phyloP scores from a whole-genome alignment of 2,329 filamentous ascomycete species.

The Xylaria sp. region DNA sequence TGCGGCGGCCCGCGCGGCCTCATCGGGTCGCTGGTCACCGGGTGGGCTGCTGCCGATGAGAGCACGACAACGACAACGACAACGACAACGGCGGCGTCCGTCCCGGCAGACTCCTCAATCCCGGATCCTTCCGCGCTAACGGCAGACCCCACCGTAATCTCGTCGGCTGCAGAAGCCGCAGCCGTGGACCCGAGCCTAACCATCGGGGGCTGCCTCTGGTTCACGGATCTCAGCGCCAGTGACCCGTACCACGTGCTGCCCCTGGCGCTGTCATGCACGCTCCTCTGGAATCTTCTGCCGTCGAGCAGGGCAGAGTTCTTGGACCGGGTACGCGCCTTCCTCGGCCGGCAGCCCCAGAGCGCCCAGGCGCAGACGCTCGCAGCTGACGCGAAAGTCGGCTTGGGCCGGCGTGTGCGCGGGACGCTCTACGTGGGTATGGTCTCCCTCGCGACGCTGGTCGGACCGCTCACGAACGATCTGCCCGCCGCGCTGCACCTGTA shows the following conservation, averaged over 20 bases:
- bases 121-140: conserved; percentile 13
- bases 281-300: conserved; percentile 53
- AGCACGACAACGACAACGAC: not conserved
- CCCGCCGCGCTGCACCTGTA: conserved; percentile 59
- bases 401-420: conserved; percentile 6
- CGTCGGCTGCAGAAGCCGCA: conserved; percentile 3
- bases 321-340: conserved; percentile 35
- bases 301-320: conserved; percentile 42
- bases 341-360: conserved; percentile 17
- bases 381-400: not conserved
- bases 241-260: conserved; percentile 65
- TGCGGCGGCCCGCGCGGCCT: conserved; percentile 55
- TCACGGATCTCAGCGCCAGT: conserved; percentile 62
- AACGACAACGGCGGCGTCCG: conserved; percentile 1
- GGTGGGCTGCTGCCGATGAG: not conserved
- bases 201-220: conserved; percentile 66
- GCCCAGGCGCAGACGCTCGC: not conserved
- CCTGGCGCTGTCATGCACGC: conserved; percentile 51
- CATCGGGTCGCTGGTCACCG: conserved; percentile 49
- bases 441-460: conserved; percentile 47
- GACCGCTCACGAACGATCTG: conserved; percentile 53
- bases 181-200: conserved; percentile 55
- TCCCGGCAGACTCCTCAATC: not conserved
- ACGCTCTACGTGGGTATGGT: conserved; percentile 49
- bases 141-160: conserved; percentile 16